Conservation (phyloP, 2,329 filamentous ascomycete genomes). For the Aureobasidium mangrovei region DNA sequence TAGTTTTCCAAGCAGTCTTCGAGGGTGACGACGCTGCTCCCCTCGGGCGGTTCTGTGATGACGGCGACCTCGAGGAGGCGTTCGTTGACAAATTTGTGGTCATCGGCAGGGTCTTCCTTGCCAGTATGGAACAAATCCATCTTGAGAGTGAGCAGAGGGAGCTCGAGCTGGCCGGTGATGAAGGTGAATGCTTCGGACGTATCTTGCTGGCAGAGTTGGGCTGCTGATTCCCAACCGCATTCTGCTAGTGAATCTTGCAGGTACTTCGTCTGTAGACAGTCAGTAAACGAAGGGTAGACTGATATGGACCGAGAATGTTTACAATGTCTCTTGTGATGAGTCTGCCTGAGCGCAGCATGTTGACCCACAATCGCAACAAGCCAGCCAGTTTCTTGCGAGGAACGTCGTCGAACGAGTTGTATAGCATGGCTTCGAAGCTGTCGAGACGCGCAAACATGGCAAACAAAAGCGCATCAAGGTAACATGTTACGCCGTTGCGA, state of each 20-base stretch:
- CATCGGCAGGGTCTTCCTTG: slow-evolving; percentile 70
- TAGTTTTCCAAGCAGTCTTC: slow-evolving; percentile 91
- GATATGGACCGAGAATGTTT: slow-evolving; percentile 16
- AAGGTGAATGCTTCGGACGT: slow-evolving; percentile 93
- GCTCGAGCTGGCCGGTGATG: slow-evolving; percentile 78
- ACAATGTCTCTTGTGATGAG: slow-evolving; percentile 81
- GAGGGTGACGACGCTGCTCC: slow-evolving; percentile 59
- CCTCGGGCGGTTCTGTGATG: slow-evolving; percentile 59
- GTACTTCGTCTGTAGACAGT: slow-evolving; percentile 57
- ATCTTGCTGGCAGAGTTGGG: slow-evolving; percentile 75
- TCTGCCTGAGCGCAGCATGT: slow-evolving; percentile 75
- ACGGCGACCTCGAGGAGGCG: slow-evolving; percentile 83
- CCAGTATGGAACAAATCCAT: slow-evolving; percentile 93
- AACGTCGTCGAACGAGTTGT: slow-evolving; percentile 66
- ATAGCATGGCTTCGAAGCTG: slow-evolving; percentile 88
- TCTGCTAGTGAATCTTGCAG: slow-evolving; percentile 74
- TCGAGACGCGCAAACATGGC: slow-evolving; percentile 90
- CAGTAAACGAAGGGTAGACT: neutral
- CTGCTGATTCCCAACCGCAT: slow-evolving; percentile 83
- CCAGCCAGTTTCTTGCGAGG: slow-evolving; percentile 64
- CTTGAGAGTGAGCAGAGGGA: slow-evolving; percentile 81
- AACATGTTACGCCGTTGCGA: slow-evolving; percentile 81
- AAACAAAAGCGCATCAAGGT: slow-evolving; percentile 82
- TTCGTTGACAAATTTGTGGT: slow-evolving; percentile 93
- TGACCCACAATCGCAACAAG: slow-evolving; percentile 82